Base-by-base conservation (phyloP, 163 green algal species). In the Volvox carteri region DNA sequence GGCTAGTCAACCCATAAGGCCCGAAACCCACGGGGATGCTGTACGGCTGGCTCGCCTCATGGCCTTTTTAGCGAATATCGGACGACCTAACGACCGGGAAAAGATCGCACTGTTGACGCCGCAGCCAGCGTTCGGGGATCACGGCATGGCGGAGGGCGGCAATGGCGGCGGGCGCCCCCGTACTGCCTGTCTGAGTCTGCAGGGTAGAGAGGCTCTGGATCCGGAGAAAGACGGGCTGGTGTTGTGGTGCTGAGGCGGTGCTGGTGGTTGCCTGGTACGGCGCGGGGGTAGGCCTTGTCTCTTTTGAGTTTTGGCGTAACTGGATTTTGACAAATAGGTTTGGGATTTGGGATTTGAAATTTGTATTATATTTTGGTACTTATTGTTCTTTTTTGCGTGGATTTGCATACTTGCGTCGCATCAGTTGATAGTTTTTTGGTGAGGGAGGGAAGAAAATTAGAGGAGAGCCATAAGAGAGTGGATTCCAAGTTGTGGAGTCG, bases 201-300 rank as follows among this genome's bases (percentile, higher is more conserved):
- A 44, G 35, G 30, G 33, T 6, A 30, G 65, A 35, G n/a, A 23
- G 1, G 65, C 65, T 14, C 7, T 46, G 65, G 65, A 75, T 21
- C 65, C 65, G 65, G 33, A 42, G 30, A 30, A 46, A 9, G 65
- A 42, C 30, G 30, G 65, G 12, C 65, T 75, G 65, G 3, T 75
- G 65, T 33, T 75, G 30, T 75, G 65, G 65, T 44, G 30, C 33
- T 75, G 65, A 75, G 56, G n/a, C n/a, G n/a, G n/a, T n/a, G n/a
- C n/a, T n/a, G n/a, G n/a, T n/a, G n/a, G n/a, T n/a, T n/a, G n/a
- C n/a, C n/a, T n/a, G n/a, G n/a, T n/a, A n/a, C n/a, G n/a, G n/a
- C n/a, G n/a, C n/a, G n/a, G n/a, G n/a, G n/a, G n/a, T n/a, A n/a
- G n/a, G n/a, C n/a, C n/a, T n/a, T n/a, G n/a, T n/a, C n/a, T n/a